Base-by-base conservation (phyloP, 768 basidiomycete genomes). In the Mycena chlorophos region DNA sequence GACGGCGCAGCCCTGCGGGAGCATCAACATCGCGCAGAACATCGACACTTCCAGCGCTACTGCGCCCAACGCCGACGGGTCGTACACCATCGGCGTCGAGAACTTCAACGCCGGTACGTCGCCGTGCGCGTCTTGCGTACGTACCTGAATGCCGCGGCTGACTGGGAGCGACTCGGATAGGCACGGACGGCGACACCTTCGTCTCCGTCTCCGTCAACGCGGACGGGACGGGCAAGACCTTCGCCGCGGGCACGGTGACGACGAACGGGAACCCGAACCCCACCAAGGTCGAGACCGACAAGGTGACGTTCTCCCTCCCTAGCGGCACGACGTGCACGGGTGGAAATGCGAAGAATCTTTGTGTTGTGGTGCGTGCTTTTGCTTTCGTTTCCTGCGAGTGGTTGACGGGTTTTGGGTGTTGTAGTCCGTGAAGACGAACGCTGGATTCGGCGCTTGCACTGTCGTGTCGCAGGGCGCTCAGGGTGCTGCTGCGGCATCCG, bases 181-280 rank as follows among this genome's bases (percentile, higher is more conserved):
- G n/a, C n/a, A n/a, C n/a, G n/a, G n/a, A n/a, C n/a, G n/a, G n/a
- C n/a, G n/a, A n/a, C n/a, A n/a, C n/a, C n/a, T n/a, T n/a, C n/a
- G n/a, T n/a, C n/a, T n/a, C n/a, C n/a, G n/a, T n/a, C n/a, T n/a
- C n/a, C n/a, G n/a, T n/a, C n/a, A n/a, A n/a, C 34, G 40, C 40
- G 8, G 40, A 42, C 40, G 76, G 76, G 16, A 74, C 70, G 4
- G 75, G 76, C 1, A 71, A 68, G 22, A 72, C 61, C 25, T 76
- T 77, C 46, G 70, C 69, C 2, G 68, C 69, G 14, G 68, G 67
- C 46, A 75, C 70, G 1, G 71, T 83, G 23, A 63, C 73, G 10
- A 71, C 65, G 54, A 83, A 84, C 58, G 82, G 82, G 30, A 69
- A 74, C 50, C 65, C 69, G 40, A 42, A 42, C 8, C 40, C 40